Conservation (phyloP, 1,284 basidiomycete species). For the Somion occarium region DNA sequence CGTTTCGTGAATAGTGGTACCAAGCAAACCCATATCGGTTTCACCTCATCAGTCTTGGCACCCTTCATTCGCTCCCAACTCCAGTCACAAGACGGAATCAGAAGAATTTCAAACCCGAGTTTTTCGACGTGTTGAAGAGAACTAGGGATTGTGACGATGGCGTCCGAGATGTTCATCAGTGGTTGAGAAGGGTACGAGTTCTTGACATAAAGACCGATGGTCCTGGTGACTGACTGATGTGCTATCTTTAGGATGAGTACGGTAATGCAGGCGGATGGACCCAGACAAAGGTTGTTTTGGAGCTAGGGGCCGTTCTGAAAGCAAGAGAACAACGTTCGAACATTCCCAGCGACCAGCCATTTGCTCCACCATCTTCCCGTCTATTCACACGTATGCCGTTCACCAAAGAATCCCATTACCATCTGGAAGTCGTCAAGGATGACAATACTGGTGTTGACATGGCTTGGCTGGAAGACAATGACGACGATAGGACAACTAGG, state of each 20-base stretch:
- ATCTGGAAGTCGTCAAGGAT: conserved; percentile 35
- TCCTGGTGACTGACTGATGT: conserved; percentile 13
- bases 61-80: conserved; percentile 79
- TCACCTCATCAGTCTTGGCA: conserved; percentile 73
- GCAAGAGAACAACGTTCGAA: conserved; percentile 28
- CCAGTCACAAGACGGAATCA: conserved; percentile 79
- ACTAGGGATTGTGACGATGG: conserved; percentile 56
- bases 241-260: conserved; percentile 20
- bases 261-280: conserved; percentile 44
- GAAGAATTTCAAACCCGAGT: conserved; percentile 74
- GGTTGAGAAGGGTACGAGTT: conserved; percentile 43
- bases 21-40: conserved; percentile 83
- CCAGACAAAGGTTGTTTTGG: conserved; percentile 45
- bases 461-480: conserved; percentile 22
- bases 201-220: conserved; percentile 6
- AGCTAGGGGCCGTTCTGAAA: conserved; percentile 57
- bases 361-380: conserved; percentile 40
- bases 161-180: conserved; percentile 49
- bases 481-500: too few species aligned
- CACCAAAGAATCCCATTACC: conserved; percentile 19
- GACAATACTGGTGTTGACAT: conserved; percentile 25
- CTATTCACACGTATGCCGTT: conserved; percentile 56
- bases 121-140: conserved; percentile 54
- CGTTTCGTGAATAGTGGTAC: conserved; percentile 49
- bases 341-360: background rate